Evolutionary conservation across 2,329 filamentous ascomycete species (phyloP).

Genomic region (Colletotrichum echinochloae): DNA sequence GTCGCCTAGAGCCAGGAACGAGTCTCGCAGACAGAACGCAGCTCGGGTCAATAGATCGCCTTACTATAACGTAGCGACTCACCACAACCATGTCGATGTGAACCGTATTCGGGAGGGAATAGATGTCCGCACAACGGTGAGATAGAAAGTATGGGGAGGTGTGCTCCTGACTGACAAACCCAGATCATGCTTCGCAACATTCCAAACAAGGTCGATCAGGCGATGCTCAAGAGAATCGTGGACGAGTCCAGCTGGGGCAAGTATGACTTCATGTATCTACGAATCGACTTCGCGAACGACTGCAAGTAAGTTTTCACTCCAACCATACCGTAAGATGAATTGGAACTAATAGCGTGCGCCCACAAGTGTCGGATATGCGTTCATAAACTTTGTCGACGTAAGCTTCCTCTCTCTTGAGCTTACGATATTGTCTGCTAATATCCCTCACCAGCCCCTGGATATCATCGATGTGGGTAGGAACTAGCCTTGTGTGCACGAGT

Average conservation of each 20-base stretch:
- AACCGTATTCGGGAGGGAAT: constrained; percentile 71
- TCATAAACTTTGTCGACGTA: constrained; percentile 92
- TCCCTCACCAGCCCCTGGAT: constrained; percentile 68
- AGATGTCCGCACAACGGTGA: constrained; percentile 81
- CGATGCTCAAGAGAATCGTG: constrained; percentile 81
- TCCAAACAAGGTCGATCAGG: constrained; percentile 87
- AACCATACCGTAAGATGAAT: not conserved
- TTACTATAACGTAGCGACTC: constrained; percentile 61
- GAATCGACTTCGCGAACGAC: constrained; percentile 87
- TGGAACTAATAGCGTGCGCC: not conserved
- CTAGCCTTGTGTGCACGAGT: constrained; percentile 36
- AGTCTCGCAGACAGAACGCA: constrained; percentile 63
- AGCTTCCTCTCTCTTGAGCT: constrained; percentile 50
- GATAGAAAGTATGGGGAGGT: constrained; percentile 41
- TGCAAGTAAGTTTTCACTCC: constrained; percentile 75
- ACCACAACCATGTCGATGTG: constrained; percentile 73
- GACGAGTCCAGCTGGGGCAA: constrained; percentile 83
- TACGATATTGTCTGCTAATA: constrained; percentile 51
- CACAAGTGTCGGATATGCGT: constrained; percentile 90
- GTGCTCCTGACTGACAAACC: not conserved
- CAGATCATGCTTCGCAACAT: constrained; percentile 96
- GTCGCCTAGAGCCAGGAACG: constrained; percentile 50
- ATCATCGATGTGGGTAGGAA: constrained; percentile 73
- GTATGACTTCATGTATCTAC: constrained; percentile 95
- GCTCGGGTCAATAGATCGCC: constrained; percentile 59